Conservation (phyloP, 306 rosid genomes). For the Prunus padus region DNA sequence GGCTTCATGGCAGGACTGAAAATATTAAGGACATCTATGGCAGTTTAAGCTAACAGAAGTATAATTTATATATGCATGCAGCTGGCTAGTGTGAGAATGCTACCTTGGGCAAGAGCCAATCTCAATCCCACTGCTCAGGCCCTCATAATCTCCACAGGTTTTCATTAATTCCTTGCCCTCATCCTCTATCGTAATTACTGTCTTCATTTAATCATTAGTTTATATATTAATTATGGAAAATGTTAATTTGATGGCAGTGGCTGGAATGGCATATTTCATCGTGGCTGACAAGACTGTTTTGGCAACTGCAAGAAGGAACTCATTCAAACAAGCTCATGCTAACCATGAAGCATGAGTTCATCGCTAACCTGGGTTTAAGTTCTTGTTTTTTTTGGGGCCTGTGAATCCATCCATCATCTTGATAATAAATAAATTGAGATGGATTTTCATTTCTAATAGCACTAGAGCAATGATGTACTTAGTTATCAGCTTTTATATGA, state of each 20-base stretch:
- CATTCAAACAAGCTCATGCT: conserved; percentile 57
- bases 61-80: conserved; percentile 28
- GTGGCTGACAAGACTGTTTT: conserved; percentile 97
- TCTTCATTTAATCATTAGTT: conserved; percentile 1
- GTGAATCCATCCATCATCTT: conserved; percentile 25
- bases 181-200: background rate
- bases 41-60: background rate
- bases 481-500: background rate
- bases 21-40: no score
- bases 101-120: conserved; percentile 96
- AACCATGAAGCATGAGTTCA: conserved; percentile 35
- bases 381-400: conserved; percentile 6
- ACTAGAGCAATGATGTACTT: conserved; percentile 6
- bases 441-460: conserved; percentile 16
- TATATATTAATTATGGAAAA: background rate
- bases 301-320: conserved; percentile 93
- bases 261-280: conserved; percentile 97
- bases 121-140: conserved; percentile 97
- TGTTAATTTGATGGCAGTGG: conserved; percentile 49
- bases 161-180: background rate
- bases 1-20: background rate
- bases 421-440: conserved; percentile 20
- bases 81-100: conserved; percentile 92
- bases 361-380: conserved; percentile 4
- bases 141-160: conserved; percentile 91